Evolutionary conservation across 768 basidiomycete species (phyloP).

Genomic region (Amanita pallidorosea): DNA sequence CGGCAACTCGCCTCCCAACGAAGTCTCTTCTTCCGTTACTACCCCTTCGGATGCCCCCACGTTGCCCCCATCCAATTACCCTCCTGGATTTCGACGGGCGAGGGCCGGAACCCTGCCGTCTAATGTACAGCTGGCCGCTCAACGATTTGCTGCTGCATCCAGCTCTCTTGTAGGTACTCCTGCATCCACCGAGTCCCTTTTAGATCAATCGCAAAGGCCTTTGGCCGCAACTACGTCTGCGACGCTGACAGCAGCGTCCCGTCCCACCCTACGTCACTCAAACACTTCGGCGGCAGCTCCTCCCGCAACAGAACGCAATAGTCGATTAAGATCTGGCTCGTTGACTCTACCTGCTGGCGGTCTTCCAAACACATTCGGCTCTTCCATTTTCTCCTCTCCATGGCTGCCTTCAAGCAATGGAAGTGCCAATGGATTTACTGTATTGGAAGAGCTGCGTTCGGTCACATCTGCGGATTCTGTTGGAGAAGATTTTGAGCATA

Average conservation of each 20-base stretch:
- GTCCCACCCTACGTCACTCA: slow-evolving; percentile 70
- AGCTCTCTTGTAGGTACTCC: slow-evolving; percentile 41
- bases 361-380: slow-evolving; percentile 75
- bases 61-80: slow-evolving; percentile 66
- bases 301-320: slow-evolving; percentile 53
- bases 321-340: slow-evolving; percentile 86
- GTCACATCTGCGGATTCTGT: slow-evolving; percentile 69
- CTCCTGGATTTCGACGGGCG: slow-evolving; percentile 84
- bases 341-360: slow-evolving; percentile 76
- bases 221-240: slow-evolving; percentile 32
- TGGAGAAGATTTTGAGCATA: slow-evolving; percentile 86
- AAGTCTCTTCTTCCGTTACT: slow-evolving; percentile 44
- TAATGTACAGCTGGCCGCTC: slow-evolving; percentile 81
- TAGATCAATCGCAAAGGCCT: slow-evolving; percentile 42
- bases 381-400: slow-evolving; percentile 82
- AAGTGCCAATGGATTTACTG: slow-evolving; percentile 45
- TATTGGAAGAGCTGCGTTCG: slow-evolving; percentile 74
- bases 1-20: slow-evolving; percentile 66
- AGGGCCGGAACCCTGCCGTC: slow-evolving; percentile 97
- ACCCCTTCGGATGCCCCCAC: slow-evolving; percentile 47
- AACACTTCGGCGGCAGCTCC: slow-evolving; percentile 45
- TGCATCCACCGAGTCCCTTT: slow-evolving; percentile 28
- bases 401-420: slow-evolving; percentile 67
- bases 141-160: slow-evolving; percentile 65
- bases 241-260: slow-evolving; percentile 32